These are phyloP conservation scores for Coemansia biformis DNA, from an alignment of 192 early-diverging fungal genomes.

Conservation along the genomic window DNA sequence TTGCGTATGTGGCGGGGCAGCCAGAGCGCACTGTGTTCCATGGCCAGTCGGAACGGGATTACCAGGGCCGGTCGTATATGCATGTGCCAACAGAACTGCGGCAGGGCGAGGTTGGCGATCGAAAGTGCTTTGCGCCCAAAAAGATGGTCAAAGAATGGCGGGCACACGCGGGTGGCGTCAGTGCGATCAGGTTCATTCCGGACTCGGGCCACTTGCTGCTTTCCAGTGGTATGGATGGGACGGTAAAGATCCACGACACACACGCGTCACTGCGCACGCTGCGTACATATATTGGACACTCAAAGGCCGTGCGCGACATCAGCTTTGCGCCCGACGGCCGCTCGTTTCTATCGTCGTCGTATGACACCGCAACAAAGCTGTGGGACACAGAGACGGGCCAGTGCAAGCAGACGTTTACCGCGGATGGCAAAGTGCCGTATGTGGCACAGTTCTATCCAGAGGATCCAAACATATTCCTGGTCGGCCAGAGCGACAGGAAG, in stretches of 20 bases:
- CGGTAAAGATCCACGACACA: conserved; percentile 96
- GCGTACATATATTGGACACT: conserved; percentile 87
- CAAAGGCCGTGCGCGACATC: conserved; percentile 88
- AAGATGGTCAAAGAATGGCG: conserved; percentile 82
- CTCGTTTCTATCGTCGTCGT: conserved; percentile 79
- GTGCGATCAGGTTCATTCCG: conserved; percentile 87
- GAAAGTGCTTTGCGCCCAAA: conserved; percentile 85
- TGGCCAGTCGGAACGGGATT: conserved; percentile 80
- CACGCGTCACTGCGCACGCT: conserved; percentile 82
- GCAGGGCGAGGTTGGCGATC: conserved; percentile 64
- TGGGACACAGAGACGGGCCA: conserved; percentile 99
- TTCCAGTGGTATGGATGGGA: conserved; percentile 88
- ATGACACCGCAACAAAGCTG: conserved; percentile 88
- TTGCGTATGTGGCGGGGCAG: conserved; percentile 36
- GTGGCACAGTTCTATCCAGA: conserved; percentile 91
- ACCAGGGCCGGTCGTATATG: conserved; percentile 95
- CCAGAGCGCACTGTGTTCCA: conserved; percentile 83
- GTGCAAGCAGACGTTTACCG: conserved; percentile 71
- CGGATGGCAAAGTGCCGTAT: conserved; percentile 70
- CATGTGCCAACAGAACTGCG: conserved; percentile 84
- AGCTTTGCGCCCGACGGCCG: conserved; percentile 83
- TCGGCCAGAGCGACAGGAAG: conserved; percentile 90
- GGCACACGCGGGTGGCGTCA: conserved; percentile 88
- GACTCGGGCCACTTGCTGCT: conserved; percentile 84
- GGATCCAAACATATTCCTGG: conserved; percentile 82